Conservation (phyloP, 169 alveolate species). For the Plasmodium knowlesi region DNA sequence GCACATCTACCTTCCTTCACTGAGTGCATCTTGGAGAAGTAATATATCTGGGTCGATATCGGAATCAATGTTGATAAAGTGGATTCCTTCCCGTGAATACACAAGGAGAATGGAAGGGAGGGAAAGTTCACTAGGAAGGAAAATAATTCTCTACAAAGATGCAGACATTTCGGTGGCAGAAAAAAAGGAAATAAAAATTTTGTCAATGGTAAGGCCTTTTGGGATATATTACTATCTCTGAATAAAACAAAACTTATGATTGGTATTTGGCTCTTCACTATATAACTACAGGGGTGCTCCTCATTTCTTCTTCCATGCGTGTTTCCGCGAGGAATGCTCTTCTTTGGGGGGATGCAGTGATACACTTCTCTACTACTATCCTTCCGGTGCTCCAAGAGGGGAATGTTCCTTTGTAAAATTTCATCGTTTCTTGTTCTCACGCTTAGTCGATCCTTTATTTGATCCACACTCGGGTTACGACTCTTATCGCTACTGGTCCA, state of each 20-base stretch:
- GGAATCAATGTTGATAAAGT: slow-evolving; percentile 43
- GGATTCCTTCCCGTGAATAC: slow-evolving; percentile 69
- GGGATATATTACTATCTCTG: slow-evolving; percentile 51
- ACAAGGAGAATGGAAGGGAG: slow-evolving; percentile 60
- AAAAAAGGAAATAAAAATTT: slow-evolving; percentile 52
- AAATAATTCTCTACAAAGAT: slow-evolving; percentile 47
- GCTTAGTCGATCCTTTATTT: not conserved
- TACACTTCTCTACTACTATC: not conserved
- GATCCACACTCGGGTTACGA: not conserved
- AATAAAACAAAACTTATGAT: slow-evolving; percentile 55
- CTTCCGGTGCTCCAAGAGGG: not conserved
- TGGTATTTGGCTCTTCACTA: slow-evolving; percentile 50
- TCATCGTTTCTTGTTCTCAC: not conserved
- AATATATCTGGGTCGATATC: slow-evolving; percentile 29
- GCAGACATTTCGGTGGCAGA: slow-evolving; percentile 50
- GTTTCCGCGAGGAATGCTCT: not conserved
- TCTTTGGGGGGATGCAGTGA: not conserved
- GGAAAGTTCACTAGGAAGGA: slow-evolving; percentile 44
- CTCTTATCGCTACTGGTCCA: not conserved
- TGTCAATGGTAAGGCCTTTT: slow-evolving; percentile 49
- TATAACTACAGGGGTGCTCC: not conserved
- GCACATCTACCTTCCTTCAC: not conserved
- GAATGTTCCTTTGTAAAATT: not conserved
- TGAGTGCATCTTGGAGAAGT: slow-evolving; percentile 62
- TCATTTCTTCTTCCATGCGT: not conserved